Base-by-base conservation (phyloP, 2,329 filamentous ascomycete genomes). In the Pyrenophora teres region DNA sequence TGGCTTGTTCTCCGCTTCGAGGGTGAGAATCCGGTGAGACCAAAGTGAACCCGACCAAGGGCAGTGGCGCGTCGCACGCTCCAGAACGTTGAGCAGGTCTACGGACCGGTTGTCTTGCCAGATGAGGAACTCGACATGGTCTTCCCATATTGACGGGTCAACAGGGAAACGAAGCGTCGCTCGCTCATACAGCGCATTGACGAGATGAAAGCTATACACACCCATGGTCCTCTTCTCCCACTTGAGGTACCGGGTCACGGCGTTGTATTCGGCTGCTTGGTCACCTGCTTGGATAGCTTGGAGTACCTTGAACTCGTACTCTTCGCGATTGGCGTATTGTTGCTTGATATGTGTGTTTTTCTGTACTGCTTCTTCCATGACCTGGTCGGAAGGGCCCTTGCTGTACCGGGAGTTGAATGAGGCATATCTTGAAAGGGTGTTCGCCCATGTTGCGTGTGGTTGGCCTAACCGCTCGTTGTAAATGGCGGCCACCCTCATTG, bases 21-120 rank as follows among this genome's bases (percentile, higher is more conserved):
- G 89, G 16, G 87, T 88, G 45, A 97, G 76, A 21, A 99, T 87
- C 59, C 92, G 92, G 60, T 93, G 87, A 6, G 90, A 90, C 94
- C 94, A 99, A 6, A 99, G 81, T 23, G 84, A 82, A 13, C 94
- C 94, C 6, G 92, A 95, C 88, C 92, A 96, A 2, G 94, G 92
- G 63, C 93, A 96, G 73, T 97, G 94, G 37, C 87, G 84, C 8
- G 92, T 94, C 10, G 91, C 92, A 59, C 92, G 84, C 63, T 91
- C 87, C 2, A 95, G 80, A 6, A 93, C 82, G 40, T 90, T 83
- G 8, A 96, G 81, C 32, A 89, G 72, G 8, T 78, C 75, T 4
- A 78, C 73, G 62, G 70, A 62, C 73, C 77, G 52, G 72, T 79
- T 57, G 40, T 65, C 65, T 62, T 70, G 79, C 74, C 78, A 78